phyloP scores from a whole-genome alignment of 768 basidiomycete species.

The Mycena alexandri region DNA sequence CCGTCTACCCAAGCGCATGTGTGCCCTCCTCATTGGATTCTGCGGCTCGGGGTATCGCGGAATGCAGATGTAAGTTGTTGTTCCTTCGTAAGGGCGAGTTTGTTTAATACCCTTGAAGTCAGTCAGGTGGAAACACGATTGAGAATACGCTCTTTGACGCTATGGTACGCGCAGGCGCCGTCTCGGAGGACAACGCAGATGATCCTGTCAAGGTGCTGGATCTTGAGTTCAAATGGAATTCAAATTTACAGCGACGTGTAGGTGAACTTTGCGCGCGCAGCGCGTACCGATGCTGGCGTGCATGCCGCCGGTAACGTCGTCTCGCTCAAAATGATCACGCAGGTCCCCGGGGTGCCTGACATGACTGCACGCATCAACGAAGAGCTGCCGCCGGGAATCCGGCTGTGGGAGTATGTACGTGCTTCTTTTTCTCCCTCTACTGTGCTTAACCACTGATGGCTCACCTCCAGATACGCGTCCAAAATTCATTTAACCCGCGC shows the following conservation, averaged over 20 bases:
- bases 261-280: slow-evolving; percentile 89
- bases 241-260: slow-evolving; percentile 45
- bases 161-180: slow-evolving; percentile 88
- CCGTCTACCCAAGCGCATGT: slow-evolving; percentile 85
- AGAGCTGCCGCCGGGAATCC: slow-evolving; percentile 90
- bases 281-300: slow-evolving; percentile 96
- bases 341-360: slow-evolving; percentile 78
- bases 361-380: slow-evolving; percentile 83
- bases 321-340: slow-evolving; percentile 89
- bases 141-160: slow-evolving; percentile 92
- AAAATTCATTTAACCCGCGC: slow-evolving; percentile 87
- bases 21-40: slow-evolving; percentile 89
- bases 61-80: slow-evolving; percentile 90
- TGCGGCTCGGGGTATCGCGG: slow-evolving; percentile 93
- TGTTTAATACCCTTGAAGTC: slow-evolving; percentile 58
- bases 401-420: slow-evolving; percentile 91
- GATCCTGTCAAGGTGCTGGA: slow-evolving; percentile 83
- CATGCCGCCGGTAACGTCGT: slow-evolving; percentile 97
- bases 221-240: not conserved
- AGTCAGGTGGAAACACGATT: slow-evolving; percentile 83
- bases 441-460: slow-evolving; percentile 8
- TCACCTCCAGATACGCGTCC: slow-evolving; percentile 67
- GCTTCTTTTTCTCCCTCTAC: slow-evolving; percentile 10
- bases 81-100: not conserved
- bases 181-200: slow-evolving; percentile 94